A percentile compares a stretch with the other conserved stretches of the same genome.
These are phyloP conservation scores for Omphalea diandra DNA, from an alignment of 441 rosid species.

Conservation along the genomic window DNA sequence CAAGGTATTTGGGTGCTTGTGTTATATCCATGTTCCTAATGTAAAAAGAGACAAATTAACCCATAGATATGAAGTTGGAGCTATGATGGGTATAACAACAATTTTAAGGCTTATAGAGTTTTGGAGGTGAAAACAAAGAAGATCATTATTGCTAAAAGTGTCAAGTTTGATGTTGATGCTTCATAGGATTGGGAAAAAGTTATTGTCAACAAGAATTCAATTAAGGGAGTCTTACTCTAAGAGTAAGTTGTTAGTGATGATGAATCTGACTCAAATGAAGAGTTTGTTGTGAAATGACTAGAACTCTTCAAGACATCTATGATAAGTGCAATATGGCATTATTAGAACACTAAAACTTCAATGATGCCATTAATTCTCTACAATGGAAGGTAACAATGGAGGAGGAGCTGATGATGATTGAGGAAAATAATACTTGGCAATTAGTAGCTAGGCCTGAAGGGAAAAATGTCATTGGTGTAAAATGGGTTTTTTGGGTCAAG, in stretches of 20 bases:
- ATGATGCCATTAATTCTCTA: background rate
- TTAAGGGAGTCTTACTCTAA: background rate
- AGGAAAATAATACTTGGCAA: background rate
- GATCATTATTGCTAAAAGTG: background rate
- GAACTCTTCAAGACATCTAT: background rate
- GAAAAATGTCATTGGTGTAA: background rate
- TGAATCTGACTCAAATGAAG: background rate
- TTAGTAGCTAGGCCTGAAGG: background rate
- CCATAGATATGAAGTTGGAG: background rate
- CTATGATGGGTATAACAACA: background rate
- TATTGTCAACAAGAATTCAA: background rate
- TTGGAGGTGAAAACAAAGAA: background rate
- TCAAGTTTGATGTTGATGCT: background rate
- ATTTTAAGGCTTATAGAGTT: background rate
- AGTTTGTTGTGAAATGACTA: background rate
- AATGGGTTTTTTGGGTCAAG: background rate
- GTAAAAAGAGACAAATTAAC: background rate
- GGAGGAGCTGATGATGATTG: background rate
- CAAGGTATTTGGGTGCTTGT: too few species aligned
- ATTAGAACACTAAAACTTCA: accelerated
- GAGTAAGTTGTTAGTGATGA: background rate
- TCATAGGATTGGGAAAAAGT: background rate
- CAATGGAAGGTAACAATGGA: background rate
- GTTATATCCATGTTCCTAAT: background rate
- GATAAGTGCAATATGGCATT: background rate